Base-by-base conservation (phyloP, 225 moss, liverwort and hornwort species). In the Pseudoscleropodium purum region DNA sequence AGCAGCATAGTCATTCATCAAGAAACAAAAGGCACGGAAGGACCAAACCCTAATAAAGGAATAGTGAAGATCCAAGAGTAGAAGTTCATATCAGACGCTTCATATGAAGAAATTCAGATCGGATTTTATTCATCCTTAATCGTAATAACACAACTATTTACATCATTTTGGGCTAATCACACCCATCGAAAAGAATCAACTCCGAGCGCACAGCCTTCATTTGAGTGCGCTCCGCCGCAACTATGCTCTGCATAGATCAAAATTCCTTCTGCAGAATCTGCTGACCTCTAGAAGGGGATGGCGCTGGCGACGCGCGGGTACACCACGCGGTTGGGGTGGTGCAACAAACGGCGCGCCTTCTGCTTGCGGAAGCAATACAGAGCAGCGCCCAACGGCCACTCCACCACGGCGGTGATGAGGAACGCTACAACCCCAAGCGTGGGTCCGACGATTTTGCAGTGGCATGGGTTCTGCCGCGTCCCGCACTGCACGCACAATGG, bases 401-500 rank as follows among this genome's bases (percentile, higher is more conserved):
- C 97, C 27, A 97, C 92, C 15, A 95, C 84, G 13, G 96, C 96
- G 4, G 90, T 86, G 39, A 92, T 75, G 13, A 93, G 87, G 67
- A 96, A 96, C 31, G 92, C 96, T 57, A 96, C 89, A 30, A 81
- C 81, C 12, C 81, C 81, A 1, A 81, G 81, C 61, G 61, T 81
- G 61, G 81, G 81, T 13, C 96, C 97, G 8, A 96, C 92, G 59
- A 96, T 86, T 79, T 94, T 96, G 92, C 96, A 97, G 3, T 70
- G 93, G 67, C 96, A 97, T 15, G 93, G 94, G n/a, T 96, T 97
- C 83, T 92, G 90, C 23, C 83, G 91, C 10, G 96, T 94, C 36
- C 92, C 92, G 11, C 96, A 96, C 82, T 96, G 93, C 56, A 97
- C 92, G 83, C 95, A 97, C 92, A 93, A 88, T 1, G 96, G 96